Percentiles rank a stretch among this genome's conserved stretches.
phyloP scores from a whole-genome alignment of 495 filamentous ascomycete genomes.

The Tricharina praecox region DNA sequence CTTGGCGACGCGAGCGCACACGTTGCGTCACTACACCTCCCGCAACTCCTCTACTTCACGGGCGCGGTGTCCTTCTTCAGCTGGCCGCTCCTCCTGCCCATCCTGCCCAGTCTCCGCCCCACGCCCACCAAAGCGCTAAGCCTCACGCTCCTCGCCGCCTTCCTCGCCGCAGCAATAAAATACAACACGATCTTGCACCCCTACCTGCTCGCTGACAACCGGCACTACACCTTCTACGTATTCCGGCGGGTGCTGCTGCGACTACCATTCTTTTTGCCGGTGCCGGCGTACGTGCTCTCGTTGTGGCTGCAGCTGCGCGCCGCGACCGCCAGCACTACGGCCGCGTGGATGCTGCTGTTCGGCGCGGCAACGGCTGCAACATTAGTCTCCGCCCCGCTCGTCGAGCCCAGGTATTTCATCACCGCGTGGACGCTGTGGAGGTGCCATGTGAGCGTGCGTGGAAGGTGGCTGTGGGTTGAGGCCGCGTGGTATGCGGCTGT shows the following conservation, averaged over 20 bases:
- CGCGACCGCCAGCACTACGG: constrained; percentile 17
- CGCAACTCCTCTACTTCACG: constrained; percentile 93
- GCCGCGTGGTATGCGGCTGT: constrained; percentile 61
- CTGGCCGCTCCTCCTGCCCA: constrained; percentile 48
- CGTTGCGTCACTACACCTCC: constrained; percentile 66
- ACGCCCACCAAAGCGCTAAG: not conserved
- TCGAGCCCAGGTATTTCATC: constrained; percentile 90
- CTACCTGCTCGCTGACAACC: constrained; percentile 89
- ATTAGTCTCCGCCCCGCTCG: constrained; percentile 71
- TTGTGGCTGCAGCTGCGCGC: constrained; percentile 44
- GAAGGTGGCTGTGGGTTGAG: constrained; percentile 44
- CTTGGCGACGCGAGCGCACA: constrained; percentile 96
- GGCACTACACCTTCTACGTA: constrained; percentile 92
- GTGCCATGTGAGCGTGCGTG: constrained; percentile 42
- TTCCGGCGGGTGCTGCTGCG: constrained; percentile 65
- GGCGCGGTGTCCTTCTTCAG: constrained; percentile 81
- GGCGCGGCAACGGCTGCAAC: constrained; percentile 48
- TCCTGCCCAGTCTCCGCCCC: constrained; percentile 3
- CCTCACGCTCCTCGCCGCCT: constrained; percentile 14
- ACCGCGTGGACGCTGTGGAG: constrained; percentile 91
- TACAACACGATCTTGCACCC: constrained; percentile 85
- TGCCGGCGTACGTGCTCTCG: constrained; percentile 47
- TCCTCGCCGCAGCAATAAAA: constrained; percentile 34
- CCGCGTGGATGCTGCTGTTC: constrained; percentile 16
- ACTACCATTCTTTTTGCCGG: constrained; percentile 51